Conservation (phyloP, 805 yeast species). For the Ogataea nakhonphanomensis region DNA sequence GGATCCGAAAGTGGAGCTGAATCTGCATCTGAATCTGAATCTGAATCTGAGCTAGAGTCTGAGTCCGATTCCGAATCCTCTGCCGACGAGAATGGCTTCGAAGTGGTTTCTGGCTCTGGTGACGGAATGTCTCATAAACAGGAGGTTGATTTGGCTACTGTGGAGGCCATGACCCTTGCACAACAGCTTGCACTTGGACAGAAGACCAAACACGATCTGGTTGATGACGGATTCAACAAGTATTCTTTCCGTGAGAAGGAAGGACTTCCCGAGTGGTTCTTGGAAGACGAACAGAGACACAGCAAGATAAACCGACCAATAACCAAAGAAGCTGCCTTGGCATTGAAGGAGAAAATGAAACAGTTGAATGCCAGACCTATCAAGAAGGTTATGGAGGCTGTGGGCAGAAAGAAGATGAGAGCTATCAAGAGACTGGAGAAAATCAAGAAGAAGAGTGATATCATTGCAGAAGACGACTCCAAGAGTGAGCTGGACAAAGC, state of each 20-base stretch:
- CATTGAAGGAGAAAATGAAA: constrained; percentile 68
- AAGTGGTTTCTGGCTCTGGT: constrained; percentile 23
- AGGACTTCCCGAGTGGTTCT: constrained; percentile 94
- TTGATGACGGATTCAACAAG: constrained; percentile 91
- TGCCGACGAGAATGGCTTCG: constrained; percentile 50
- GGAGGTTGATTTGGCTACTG: constrained; percentile 82
- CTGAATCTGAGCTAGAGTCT: constrained; percentile 23
- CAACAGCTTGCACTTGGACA: constrained; percentile 93
- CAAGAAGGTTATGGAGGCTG: constrained; percentile 97
- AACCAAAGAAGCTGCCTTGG: constrained; percentile 88
- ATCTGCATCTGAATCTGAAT: not conserved
- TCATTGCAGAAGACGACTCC: constrained; percentile 81
- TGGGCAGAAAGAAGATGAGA: constrained; percentile 93
- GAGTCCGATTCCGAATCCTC: constrained; percentile 44
- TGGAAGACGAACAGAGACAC: constrained; percentile 87
- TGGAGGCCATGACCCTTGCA: constrained; percentile 96
- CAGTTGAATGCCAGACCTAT: constrained; percentile 96
- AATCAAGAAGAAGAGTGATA: constrained; percentile 87
- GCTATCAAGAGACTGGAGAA: constrained; percentile 84
- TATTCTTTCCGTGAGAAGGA: constrained; percentile 89
- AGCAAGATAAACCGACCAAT: constrained; percentile 85
- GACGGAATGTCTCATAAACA: constrained; percentile 48
- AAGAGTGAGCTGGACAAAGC: constrained; percentile 94
- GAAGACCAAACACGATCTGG: constrained; percentile 73
- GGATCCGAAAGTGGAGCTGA: constrained; percentile 17